Base-by-base conservation (phyloP, 192 early-diverging fungal species). In the Umbelopsis sp. region DNA sequence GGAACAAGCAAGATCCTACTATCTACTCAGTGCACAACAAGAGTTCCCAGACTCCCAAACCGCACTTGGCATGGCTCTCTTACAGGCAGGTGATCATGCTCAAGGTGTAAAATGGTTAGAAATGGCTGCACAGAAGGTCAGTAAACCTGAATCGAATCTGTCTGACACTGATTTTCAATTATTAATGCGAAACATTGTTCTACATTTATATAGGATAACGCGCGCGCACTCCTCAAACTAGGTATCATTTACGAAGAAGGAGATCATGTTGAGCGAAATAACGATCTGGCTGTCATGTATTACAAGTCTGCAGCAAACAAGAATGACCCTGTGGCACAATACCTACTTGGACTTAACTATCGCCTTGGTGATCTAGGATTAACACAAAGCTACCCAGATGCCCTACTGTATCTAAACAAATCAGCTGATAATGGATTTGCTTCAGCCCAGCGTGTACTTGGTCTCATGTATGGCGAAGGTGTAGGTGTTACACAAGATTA, bases 231-330 rank as follows among this genome's bases (percentile, higher is more conserved):
- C 25, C 50, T 81, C 14, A 75, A 70, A 41, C 56, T 81, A 21
- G 81, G 71, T 11, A 76, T 74, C 32, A 47, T 73, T 49, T 69
- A 79, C 53, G 71, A 76, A 47, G 47, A 72, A 69, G 81, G 77
- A 6, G 21, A 71, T 43, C 74, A 74, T 41, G 74, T 82, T 16
- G 11, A 25, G 26, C 50, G 70, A 49, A 73, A 72, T 26, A 26
- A 80, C 24, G 67, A 45, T 24, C 31, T 73, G 2, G 78, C 78
- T 6, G 25, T 72, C 21, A 36, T 62, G 47, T 45, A 80, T 44
- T 80, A 75, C 26, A 75, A 75, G 65, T 51, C 66, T 16, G 78
- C 78, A 3, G 74, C 74, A 0, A 51, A 73, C n/a, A 52, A 25
- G 0, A 68, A 74, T 12, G 71, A 80, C 21, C 71, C 71, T 47